Base-by-base conservation (phyloP, 305 asterid species). In the Fraxinus xanthoxyloides region DNA sequence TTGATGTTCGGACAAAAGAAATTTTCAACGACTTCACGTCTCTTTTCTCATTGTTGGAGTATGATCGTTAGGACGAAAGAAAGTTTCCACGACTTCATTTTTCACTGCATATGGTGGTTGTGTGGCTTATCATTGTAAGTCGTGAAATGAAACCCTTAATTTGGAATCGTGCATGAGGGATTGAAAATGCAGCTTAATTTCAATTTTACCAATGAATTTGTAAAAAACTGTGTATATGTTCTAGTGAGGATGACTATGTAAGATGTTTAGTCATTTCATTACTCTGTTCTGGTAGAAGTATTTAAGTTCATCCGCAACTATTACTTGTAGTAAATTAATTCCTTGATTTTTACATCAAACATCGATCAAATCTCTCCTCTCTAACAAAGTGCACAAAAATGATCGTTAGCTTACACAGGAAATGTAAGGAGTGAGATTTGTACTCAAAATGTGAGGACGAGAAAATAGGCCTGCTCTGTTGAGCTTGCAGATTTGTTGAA, bases 11-110 rank as follows among this genome's bases (percentile, higher is more conserved):
- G 54, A 15, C 24, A 23, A 43, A 24, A 26, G 59, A 43, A 75
- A 9, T n/a, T 75, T 75, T 75, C 28, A 13, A 10, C 48, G 70
- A 48, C 59, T 65, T 65, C 63, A 30, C 46, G 76, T 83, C 21
- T 3, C 74, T 34, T 51, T 65, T 73, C 19, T 28, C 36, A 8
- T 72, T 72, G 59, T 56, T 56, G 61, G 70, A 78, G 38, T 77
- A 32, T 35, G 30, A 79, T 98, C 94, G 19, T 13, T 46, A 48
- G 61, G 61, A 4, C 61, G n/a, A 51, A 51, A 51, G 61, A 51
- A 51, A 17, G 61, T 51, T 17, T 17, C 23, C 8, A 48, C 0
- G n/a, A 43, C 54, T 43, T 43, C n/a, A 12, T 43, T 43, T 12
- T 12, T 43, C 54, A 13, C 85, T 70, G 79, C 12, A 35, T n/a